Evolutionary conservation across 768 basidiomycete species (phyloP).

Genomic region (Termitomyces sp.): DNA sequence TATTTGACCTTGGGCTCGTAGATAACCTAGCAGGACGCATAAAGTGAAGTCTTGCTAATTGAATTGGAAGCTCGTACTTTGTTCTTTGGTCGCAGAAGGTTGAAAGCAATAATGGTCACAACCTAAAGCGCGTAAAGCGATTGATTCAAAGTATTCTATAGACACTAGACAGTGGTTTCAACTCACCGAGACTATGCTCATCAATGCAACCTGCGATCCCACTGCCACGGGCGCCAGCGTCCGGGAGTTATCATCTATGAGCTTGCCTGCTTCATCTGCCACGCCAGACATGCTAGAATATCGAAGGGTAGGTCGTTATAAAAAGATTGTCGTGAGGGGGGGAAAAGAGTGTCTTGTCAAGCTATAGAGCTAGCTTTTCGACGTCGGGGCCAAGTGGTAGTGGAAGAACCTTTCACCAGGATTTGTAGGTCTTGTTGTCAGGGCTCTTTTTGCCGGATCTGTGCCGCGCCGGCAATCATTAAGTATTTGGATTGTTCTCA

Average conservation of each 20-base stretch:
- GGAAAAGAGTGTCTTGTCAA: constrained; percentile 10
- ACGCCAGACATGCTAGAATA: constrained; percentile 27
- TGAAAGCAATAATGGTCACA: constrained; percentile 72
- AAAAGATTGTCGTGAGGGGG: constrained; percentile 10
- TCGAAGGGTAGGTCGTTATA: constrained; percentile 7
- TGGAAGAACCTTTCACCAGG: not conserved
- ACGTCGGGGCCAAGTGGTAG: not conserved
- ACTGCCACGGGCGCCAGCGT: constrained; percentile 79
- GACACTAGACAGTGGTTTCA: not conserved
- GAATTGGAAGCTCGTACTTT: constrained; percentile 43
- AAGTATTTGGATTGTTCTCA: constrained; percentile 10
- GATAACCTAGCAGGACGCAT: constrained; percentile 49
- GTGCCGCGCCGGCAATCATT: constrained; percentile 7
- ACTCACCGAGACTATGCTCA: constrained; percentile 69
- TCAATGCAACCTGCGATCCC: constrained; percentile 69
- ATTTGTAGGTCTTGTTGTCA: constrained; percentile 7
- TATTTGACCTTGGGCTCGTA: constrained; percentile 96
- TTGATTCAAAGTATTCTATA: constrained; percentile 1
- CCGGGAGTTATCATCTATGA: constrained; percentile 43
- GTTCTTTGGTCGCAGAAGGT: constrained; percentile 81
- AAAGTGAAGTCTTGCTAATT: constrained; percentile 1
- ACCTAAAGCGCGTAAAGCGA: constrained; percentile 31
- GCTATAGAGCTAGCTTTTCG: constrained; percentile 5
- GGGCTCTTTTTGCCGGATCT: constrained; percentile 1
- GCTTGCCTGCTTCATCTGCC: constrained; percentile 28